Percentiles rank a stretch among this genome's conserved stretches.
These are phyloP conservation scores for Grigorovia jiainica DNA, from an alignment of 805 yeast genomes.

Conservation along the genomic window DNA sequence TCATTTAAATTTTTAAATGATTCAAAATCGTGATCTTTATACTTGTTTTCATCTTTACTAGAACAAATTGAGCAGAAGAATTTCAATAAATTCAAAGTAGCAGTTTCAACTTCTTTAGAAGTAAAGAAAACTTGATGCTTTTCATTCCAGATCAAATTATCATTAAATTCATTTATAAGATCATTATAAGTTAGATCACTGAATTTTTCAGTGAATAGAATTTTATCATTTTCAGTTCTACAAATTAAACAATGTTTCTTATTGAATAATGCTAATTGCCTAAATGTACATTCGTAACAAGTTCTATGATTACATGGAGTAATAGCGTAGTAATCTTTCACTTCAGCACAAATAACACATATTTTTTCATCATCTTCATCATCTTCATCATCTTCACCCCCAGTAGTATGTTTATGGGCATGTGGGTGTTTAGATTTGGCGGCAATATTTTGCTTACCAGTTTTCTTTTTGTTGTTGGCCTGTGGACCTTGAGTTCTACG, in stretches of 20 bases:
- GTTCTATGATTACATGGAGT: constrained; percentile 79
- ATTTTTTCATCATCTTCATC: constrained; percentile 33
- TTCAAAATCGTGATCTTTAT: constrained; percentile 25
- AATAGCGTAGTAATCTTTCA: constrained; percentile 51
- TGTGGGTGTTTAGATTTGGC: background rate
- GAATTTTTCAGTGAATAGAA: constrained; percentile 48
- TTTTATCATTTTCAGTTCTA: constrained; percentile 53
- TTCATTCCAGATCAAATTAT: constrained; percentile 22
- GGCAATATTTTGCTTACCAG: background rate
- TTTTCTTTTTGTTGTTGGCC: constrained; percentile 3
- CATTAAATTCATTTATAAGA: constrained; percentile 21
- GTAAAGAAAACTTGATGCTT: constrained; percentile 55
- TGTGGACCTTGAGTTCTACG: constrained; percentile 19
- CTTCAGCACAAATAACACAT: constrained; percentile 82
- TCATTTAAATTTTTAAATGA: constrained; percentile 50
- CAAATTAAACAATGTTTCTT: constrained; percentile 76
- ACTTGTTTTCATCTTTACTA: constrained; percentile 11
- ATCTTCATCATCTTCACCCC: constrained; percentile 19
- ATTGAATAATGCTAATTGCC: constrained; percentile 72
- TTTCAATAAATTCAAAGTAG: constrained; percentile 43
- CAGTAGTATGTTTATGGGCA: constrained; percentile 4
- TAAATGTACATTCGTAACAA: constrained; percentile 73
- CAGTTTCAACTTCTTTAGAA: constrained; percentile 36
- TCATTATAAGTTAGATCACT: constrained; percentile 33
- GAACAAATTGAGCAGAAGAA: constrained; percentile 48